phyloP scores from a whole-genome alignment of 2,329 filamentous ascomycete species.

The Cytospora leucostoma region DNA sequence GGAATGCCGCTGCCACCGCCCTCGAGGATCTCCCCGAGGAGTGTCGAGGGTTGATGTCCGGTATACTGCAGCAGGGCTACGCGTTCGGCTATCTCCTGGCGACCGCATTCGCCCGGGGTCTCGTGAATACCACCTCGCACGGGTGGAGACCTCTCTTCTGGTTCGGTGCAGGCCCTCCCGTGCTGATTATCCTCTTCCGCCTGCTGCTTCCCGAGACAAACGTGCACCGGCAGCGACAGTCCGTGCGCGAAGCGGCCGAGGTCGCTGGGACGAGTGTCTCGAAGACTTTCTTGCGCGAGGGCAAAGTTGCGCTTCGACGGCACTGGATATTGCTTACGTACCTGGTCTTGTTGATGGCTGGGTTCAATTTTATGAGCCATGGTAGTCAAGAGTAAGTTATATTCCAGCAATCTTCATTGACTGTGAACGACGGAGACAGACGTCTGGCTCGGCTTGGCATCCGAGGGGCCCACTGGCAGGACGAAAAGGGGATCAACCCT shows the following conservation, averaged over 20 bases:
- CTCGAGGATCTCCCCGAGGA: slow-evolving; percentile 72
- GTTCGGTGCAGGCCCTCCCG: slow-evolving; percentile 81
- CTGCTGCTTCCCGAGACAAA: slow-evolving; percentile 78
- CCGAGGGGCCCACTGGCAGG: not conserved
- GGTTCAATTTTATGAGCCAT: slow-evolving; percentile 91
- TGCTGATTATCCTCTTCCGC: slow-evolving; percentile 79
- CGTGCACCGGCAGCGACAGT: slow-evolving; percentile 67
- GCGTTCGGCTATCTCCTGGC: slow-evolving; percentile 66
- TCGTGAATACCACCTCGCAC: slow-evolving; percentile 75
- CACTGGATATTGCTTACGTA: slow-evolving; percentile 83
- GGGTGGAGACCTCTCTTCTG: slow-evolving; percentile 85
- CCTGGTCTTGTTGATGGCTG: slow-evolving; percentile 82
- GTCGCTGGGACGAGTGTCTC: slow-evolving; percentile 50
- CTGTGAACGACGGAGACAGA: not conserved
- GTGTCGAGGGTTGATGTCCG: slow-evolving; percentile 72
- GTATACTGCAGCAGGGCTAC: slow-evolving; percentile 75
- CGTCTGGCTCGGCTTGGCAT: not conserved
- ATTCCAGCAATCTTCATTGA: not conserved
- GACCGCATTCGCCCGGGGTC: slow-evolving; percentile 61
- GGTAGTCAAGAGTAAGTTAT: slow-evolving; percentile 58
- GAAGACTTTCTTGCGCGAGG: slow-evolving; percentile 72
- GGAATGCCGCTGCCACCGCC: slow-evolving; percentile 77
- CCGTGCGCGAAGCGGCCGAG: slow-evolving; percentile 49
- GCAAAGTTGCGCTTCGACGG: slow-evolving; percentile 72
- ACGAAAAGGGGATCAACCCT: not conserved